Percentiles rank a stretch among this genome's conserved stretches.
Conservation (phyloP, 2,329 filamentous ascomycete genomes). For the Zymoseptoria ardabiliae region DNA sequence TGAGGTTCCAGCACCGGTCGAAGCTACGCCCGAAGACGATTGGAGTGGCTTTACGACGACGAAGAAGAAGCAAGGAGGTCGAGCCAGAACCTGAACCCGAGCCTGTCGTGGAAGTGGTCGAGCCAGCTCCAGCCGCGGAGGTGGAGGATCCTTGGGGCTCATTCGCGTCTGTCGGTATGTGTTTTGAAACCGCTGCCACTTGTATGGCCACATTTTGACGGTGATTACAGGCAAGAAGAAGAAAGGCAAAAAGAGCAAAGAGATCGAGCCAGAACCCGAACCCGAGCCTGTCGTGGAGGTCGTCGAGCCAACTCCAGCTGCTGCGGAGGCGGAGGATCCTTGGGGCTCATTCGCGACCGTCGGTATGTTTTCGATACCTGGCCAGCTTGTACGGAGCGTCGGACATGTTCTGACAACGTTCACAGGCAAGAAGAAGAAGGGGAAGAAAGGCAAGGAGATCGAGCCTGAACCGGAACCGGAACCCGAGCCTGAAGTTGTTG, state of each 20-base stretch:
- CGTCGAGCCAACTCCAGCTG: constrained; percentile 1
- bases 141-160: constrained; percentile 26
- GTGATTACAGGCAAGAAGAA: constrained; percentile 20
- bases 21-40: constrained; percentile 17
- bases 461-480: constrained; percentile 21
- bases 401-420: no score
- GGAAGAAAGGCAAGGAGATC: constrained; percentile 32
- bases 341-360: constrained; percentile 20
- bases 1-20: constrained; percentile 6
- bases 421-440: constrained; percentile 33
- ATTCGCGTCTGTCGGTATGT: constrained; percentile 11
- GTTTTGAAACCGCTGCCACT: no score
- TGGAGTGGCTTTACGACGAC: constrained; percentile 31
- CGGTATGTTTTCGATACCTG: not conserved
- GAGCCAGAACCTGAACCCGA: constrained; percentile 26
- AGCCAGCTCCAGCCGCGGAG: constrained; percentile 5
- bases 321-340: constrained; percentile 21
- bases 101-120: constrained; percentile 8
- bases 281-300: constrained; percentile 9
- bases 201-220: not conserved
- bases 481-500: constrained; percentile 10
- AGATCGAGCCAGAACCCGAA: constrained; percentile 25
- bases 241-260: constrained; percentile 37
- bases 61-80: constrained; percentile 31
- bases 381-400: no score